Evolutionary conservation across 805 yeast genomes (phyloP).

Genomic region (Wickerhamomyces pijperi): DNA sequence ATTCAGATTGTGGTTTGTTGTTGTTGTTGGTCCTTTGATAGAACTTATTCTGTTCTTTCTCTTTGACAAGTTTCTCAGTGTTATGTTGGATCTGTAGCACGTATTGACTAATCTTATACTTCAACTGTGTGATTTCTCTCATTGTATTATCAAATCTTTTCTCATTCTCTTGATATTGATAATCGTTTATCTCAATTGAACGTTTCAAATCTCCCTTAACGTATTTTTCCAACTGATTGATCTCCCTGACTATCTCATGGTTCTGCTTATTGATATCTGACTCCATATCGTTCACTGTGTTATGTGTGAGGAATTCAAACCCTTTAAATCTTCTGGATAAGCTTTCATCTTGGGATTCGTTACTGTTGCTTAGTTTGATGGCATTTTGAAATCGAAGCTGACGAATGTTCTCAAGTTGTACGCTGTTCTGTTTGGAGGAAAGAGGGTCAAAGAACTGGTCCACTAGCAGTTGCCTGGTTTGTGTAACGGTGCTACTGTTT

Average conservation of each 20-base stretch:
- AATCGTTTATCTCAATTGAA: conserved; percentile 5
- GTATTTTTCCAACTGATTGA: neutral
- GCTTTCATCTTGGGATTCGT: too few relatives aligned
- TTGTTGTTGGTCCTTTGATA: too few relatives aligned
- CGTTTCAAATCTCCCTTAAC: conserved; percentile 2
- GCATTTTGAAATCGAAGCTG: too few relatives aligned
- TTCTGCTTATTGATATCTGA: neutral
- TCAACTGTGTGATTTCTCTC: conserved; percentile 3
- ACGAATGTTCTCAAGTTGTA: neutral
- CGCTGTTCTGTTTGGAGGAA: neutral
- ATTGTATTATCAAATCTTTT: conserved; percentile 2
- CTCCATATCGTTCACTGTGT: neutral
- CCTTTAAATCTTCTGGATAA: conserved; percentile 2
- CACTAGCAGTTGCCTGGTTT: conserved; percentile 8
- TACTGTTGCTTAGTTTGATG: too few relatives aligned
- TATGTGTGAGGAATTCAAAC: conserved; percentile 1
- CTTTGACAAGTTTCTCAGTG: neutral
- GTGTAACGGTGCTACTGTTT: too few relatives aligned
- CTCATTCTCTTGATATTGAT: conserved; percentile 1
- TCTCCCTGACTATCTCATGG: neutral
- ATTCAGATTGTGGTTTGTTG: too few relatives aligned
- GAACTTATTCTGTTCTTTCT: neutral
- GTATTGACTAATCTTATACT: conserved; percentile 1
- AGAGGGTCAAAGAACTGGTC: conserved; percentile 12
- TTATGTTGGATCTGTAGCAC: conserved; percentile 2